Evolutionary conservation across 1,284 basidiomycete species (phyloP).

Genomic region (Fomitopsis palustris): DNA sequence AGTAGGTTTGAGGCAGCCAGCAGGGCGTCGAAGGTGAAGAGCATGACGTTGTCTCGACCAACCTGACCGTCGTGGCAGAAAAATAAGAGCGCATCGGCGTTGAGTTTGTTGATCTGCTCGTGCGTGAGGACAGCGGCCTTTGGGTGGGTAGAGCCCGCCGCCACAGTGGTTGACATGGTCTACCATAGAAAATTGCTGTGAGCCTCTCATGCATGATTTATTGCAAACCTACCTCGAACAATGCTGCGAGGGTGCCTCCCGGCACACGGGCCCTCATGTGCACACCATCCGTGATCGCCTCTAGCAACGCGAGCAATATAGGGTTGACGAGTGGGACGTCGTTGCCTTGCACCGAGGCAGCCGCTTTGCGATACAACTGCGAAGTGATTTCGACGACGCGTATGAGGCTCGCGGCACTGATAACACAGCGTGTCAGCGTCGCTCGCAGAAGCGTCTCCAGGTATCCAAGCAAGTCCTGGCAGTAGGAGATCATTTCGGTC

Average conservation of each 20-base stretch:
- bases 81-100: slow-evolving; percentile 49
- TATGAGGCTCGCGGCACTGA: slow-evolving; percentile 42
- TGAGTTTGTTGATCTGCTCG: slow-evolving; percentile 35
- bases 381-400: slow-evolving; percentile 49
- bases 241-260: slow-evolving; percentile 45
- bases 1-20: slow-evolving; percentile 51
- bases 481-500: neutral
- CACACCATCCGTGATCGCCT: slow-evolving; percentile 52
- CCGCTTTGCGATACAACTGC: slow-evolving; percentile 32
- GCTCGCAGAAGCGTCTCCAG: slow-evolving; percentile 57
- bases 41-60: slow-evolving; percentile 34
- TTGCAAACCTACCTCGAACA: slow-evolving; percentile 43
- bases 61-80: slow-evolving; percentile 45
- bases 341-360: slow-evolving; percentile 17
- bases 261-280: slow-evolving; percentile 48
- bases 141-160: slow-evolving; percentile 7
- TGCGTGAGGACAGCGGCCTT: slow-evolving; percentile 14
- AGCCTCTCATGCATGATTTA: slow-evolving; percentile 9
- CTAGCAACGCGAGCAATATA: slow-evolving; percentile 47
- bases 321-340: slow-evolving; percentile 31
- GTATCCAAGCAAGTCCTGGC: slow-evolving; percentile 54
- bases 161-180: slow-evolving; percentile 17
- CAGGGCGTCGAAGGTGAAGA: slow-evolving; percentile 50
- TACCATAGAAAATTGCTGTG: slow-evolving; percentile 10
- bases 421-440: slow-evolving; percentile 45